Evolutionary conservation across 148 eudicot genomes (phyloP).

Genomic region (Rhododendron kiyosumense): DNA sequence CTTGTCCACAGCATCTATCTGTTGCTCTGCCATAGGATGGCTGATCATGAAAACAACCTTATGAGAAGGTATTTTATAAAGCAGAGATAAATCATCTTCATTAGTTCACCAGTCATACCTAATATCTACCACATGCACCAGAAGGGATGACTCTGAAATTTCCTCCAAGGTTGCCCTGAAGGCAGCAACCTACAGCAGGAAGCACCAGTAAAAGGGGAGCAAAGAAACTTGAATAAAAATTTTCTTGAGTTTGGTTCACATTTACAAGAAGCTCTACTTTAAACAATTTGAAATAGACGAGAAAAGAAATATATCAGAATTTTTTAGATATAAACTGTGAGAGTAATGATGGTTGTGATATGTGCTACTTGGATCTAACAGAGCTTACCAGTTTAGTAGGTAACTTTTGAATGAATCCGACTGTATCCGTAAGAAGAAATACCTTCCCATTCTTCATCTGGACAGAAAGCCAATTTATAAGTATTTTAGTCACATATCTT

Average conservation of each 20-base stretch:
- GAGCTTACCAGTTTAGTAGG: conserved; percentile 76
- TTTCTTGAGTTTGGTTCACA: background rate
- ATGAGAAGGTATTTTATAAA: conserved; percentile 11
- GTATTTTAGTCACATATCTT: background rate
- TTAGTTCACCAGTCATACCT: conserved; percentile 38
- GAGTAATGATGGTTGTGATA: background rate
- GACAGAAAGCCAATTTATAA: background rate
- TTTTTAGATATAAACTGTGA: background rate
- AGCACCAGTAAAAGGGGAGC: background rate
- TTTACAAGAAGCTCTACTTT: background rate
- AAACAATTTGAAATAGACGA: conserved; percentile 1
- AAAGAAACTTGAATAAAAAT: background rate
- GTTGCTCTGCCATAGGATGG: conserved; percentile 89
- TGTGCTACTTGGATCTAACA: background rate
- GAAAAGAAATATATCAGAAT: background rate
- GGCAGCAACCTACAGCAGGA: conserved; percentile 79
- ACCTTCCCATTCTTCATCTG: conserved; percentile 86
- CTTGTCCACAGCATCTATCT: conserved; percentile 77
- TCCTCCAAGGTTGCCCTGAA: conserved; percentile 98
- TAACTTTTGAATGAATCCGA: conserved; percentile 92
- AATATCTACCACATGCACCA: conserved; percentile 93
- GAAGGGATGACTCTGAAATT: conserved; percentile 83
- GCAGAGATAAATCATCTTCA: background rate
- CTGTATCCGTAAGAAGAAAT: conserved; percentile 92
- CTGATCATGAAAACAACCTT: conserved; percentile 31